phyloP scores from a whole-genome alignment of 2,329 filamentous ascomycete species.

The Penicillium sp. region DNA sequence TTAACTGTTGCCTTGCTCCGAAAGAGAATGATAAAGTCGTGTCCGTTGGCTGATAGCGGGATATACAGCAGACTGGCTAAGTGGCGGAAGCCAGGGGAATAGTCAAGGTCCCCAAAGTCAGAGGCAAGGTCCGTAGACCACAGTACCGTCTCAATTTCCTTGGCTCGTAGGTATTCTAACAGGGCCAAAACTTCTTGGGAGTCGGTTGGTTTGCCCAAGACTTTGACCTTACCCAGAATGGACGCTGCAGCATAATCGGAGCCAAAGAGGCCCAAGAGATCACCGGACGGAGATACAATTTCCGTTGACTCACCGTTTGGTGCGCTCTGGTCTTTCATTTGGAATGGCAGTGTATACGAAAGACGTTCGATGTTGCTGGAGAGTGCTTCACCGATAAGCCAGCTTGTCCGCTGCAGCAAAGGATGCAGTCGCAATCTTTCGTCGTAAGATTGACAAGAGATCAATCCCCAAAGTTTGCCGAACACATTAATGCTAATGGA shows the following conservation, averaged over 20 bases:
- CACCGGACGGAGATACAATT: conserved; percentile 75
- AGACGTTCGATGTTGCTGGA: conserved; percentile 83
- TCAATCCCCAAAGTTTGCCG: conserved; percentile 79
- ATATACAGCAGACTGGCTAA: conserved; percentile 79
- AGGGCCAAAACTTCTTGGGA: conserved; percentile 80
- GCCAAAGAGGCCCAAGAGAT: conserved; percentile 77
- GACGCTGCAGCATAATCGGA: conserved; percentile 82
- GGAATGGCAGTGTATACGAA: conserved; percentile 77
- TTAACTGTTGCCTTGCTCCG: conserved; percentile 59
- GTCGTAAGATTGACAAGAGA: conserved; percentile 81
- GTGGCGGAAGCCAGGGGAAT: conserved; percentile 73
- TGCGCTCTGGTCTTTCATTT: conserved; percentile 77
- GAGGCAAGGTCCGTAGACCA: conserved; percentile 71
- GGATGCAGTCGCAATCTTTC: conserved; percentile 81
- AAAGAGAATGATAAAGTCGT: conserved; percentile 87
- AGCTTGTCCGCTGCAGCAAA: conserved; percentile 84
- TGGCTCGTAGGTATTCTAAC: conserved; percentile 78
- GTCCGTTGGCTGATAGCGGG: conserved; percentile 70
- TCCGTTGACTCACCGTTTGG: conserved; percentile 74
- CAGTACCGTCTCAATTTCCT: conserved; percentile 69
- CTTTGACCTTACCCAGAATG: conserved; percentile 80
- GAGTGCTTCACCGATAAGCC: conserved; percentile 79
- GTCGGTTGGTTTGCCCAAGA: conserved; percentile 71
- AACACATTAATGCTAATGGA: conserved; percentile 89
- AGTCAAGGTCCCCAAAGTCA: conserved; percentile 80